Base-by-base conservation (phyloP, 352 stramenopile species). In the Phytophthora crassamura region DNA sequence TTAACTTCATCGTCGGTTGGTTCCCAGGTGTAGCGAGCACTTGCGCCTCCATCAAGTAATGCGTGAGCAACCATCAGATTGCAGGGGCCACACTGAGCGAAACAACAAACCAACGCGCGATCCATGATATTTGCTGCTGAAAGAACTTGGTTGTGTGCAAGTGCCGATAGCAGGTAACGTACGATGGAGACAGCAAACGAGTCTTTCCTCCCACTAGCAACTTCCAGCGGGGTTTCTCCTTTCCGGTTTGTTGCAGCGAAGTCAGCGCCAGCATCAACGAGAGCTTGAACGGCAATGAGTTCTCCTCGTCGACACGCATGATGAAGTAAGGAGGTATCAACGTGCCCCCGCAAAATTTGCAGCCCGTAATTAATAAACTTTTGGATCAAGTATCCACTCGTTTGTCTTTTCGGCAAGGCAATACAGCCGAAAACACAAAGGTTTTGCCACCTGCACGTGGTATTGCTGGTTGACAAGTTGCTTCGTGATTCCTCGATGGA, bases 381-480 rank as follows among this genome's bases (percentile, higher is more conserved):
- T 40, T 84, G 70, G 18, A 90, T 82, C 11, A 83, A 39, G 20
- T 78, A 72, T 14, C 50, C 58, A 28, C 65, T 69, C 5, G 64
- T 82, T 3, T 79, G 67, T 10, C 43, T 43, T 47, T 57, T 70
- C 4, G 70, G 61, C 0, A 82, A 14, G 28, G 68, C 70, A 54
- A 80, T 81, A 45, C 82, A 89, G 22, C 79, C 81, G 40, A 90
- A 84, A 0, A 72, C 66, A 41, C 70, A 68, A 32, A 90, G 39
- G 25, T 86, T 88, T 46, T 84, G 77, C 82, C 82, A 90, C 20
- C 59, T 78, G 46, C 82, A 87, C 14, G 59, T 62, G 7, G 45
- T 67, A 20, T 63, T 60, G 25, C 40, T 54, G 16, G 54, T 70
- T 28, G 59, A 56, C n/a, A 74, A 49, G 22, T 38, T 54, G 16